Evolutionary conservation across 352 stramenopile species (phyloP).

Genomic region (Thraustochytrium striatum): DNA sequence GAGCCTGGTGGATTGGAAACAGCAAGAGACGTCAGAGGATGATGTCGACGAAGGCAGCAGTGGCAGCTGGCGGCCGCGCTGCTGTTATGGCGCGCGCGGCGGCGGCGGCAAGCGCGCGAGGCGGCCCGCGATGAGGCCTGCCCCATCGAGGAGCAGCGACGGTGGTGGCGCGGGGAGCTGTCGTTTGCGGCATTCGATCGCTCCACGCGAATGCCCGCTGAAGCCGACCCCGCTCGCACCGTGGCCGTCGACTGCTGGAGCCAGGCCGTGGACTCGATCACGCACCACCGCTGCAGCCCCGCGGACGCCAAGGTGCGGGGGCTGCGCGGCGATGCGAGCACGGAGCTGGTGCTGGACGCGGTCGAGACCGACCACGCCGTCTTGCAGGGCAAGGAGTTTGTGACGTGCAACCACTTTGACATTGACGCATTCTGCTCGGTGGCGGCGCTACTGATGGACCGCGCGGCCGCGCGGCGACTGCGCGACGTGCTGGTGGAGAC

Average conservation of each 20-base stretch:
- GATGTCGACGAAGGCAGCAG: too few species aligned
- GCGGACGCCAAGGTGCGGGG: not conserved
- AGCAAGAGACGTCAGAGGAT: too few species aligned
- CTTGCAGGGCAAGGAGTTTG: not conserved
- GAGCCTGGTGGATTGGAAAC: too few species aligned
- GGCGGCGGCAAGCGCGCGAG: too few species aligned
- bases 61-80: too few species aligned
- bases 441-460: not conserved
- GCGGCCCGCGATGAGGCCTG: too few species aligned
- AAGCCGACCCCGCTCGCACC: too few species aligned
- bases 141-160: too few species aligned
- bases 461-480: not conserved
- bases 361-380: not conserved
- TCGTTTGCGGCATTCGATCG: too few species aligned
- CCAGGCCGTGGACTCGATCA: conserved; percentile 12
- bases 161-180: too few species aligned
- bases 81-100: too few species aligned
- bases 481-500: not conserved
- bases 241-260: conserved; percentile 28
- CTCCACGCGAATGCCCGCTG: too few species aligned
- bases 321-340: conserved; percentile 14
- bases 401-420: conserved; percentile 41
- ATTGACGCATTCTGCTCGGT: conserved; percentile 31
- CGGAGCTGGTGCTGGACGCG: conserved; percentile 30
- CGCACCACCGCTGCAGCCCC: conserved; percentile 8